Evolutionary conservation across 257 asterid genomes (phyloP), one percentile per base, ranked within the genome.

Genomic region (Echium plantagineum): DNA sequence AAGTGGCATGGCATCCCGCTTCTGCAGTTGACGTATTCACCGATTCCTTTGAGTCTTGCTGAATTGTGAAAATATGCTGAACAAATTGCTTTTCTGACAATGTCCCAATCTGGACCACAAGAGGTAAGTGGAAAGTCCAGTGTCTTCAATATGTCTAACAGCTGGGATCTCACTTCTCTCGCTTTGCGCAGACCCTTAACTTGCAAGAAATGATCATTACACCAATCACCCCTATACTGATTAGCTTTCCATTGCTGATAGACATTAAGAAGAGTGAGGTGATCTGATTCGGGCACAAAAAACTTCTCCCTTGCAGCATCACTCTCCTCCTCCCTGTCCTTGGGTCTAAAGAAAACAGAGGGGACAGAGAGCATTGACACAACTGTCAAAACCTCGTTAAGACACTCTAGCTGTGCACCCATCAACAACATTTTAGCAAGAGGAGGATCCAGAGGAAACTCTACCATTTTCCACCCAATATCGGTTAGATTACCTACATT

Each of bases 301-400:
- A 91, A 91, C 46, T 88, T 91, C 60, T 91, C 98, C 80, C 95
- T 66, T 1, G 98, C 96, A 0, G 94, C 93, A 53, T 91, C 98
- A 59, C 98, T 91, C 69, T 91, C 98, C 77, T 88, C 98, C 5
- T 81, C 98, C 71, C 96, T 69, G 61, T 91, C 98, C 77, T 88
- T 91, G 54, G 96, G 97, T 54, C 98, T 66, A 63, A 91, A 88
- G 77, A 88, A 91, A 48, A 91, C 95, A 0, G 98, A 88, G 1
- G 96, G 98, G 46, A 88, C 98, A 0, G 96, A 91, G 58, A 91
- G 97, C 98, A 91, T 91, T 0, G 98, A 88, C 59, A 91, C 96
- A 15, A 91, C 79, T 16, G 98, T 91, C 71, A 88, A 69, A 51
- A 91, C 95, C 83, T 91, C 98, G 3, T 88, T 84, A 42, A 86